These are phyloP conservation scores for Galerina marginata DNA, from an alignment of 768 basidiomycete genomes.

Conservation along the genomic window DNA sequence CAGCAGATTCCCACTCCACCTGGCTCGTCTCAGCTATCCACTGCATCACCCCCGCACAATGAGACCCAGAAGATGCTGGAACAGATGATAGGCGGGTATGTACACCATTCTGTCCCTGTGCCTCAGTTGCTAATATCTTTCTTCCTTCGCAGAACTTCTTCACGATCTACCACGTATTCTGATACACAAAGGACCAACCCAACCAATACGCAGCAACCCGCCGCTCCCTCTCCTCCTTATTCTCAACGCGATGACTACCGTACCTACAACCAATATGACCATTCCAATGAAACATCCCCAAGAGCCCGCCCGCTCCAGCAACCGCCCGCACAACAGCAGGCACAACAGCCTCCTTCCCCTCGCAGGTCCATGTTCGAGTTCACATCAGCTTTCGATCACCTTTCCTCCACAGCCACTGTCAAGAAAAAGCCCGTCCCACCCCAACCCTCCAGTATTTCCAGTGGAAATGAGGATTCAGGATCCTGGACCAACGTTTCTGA, in stretches of 20 bases:
- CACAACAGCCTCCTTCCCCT: constrained; percentile 66
- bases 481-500: constrained; percentile 60
- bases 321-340: constrained; percentile 35
- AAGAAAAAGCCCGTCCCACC: constrained; percentile 77
- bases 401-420: constrained; percentile 53
- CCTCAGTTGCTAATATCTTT: constrained; percentile 15
- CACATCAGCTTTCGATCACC: constrained; percentile 82
- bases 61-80: constrained; percentile 81
- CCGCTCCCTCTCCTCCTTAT: constrained; percentile 56
- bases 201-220: constrained; percentile 28
- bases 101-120: constrained; percentile 24
- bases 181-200: constrained; percentile 46
- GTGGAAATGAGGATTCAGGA: constrained; percentile 58
- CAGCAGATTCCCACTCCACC: constrained; percentile 76
- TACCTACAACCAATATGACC: constrained; percentile 47
- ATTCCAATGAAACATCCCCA: constrained; percentile 45
- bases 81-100: constrained; percentile 83
- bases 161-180: constrained; percentile 53
- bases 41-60: constrained; percentile 60
- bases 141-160: constrained; percentile 45
- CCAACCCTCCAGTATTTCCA: constrained; percentile 48
- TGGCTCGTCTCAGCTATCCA: constrained; percentile 59
- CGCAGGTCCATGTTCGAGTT: constrained; percentile 88
- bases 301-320: constrained; percentile 37
- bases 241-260: constrained; percentile 55